These are phyloP conservation scores for Boletus mariae DNA, from an alignment of 1,284 basidiomycete genomes.

Conservation along the genomic window DNA sequence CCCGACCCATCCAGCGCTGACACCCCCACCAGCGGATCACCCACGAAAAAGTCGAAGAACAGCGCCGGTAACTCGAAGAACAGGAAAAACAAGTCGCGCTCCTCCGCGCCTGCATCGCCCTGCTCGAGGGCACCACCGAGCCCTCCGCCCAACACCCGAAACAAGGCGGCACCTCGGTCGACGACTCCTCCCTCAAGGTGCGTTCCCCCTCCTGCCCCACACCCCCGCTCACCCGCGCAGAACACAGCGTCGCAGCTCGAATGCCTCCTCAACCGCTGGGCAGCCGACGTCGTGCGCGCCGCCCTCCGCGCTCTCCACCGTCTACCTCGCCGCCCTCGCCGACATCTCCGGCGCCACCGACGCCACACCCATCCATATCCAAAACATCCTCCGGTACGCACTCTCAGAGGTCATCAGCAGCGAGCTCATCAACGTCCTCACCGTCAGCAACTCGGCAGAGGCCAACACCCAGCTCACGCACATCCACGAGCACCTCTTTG, in stretches of 20 bases:
- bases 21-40: constrained; percentile 33
- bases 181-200: constrained; percentile 82
- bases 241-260: constrained; percentile 75
- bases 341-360: constrained; percentile 54
- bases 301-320: constrained; percentile 47
- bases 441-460: constrained; percentile 73
- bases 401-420: constrained; percentile 74
- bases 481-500: constrained; percentile 81
- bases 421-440: constrained; percentile 75
- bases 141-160: constrained; percentile 30
- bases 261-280: constrained; percentile 78
- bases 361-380: constrained; percentile 63
- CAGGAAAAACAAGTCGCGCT: constrained; percentile 77
- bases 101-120: constrained; percentile 62
- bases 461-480: constrained; percentile 76
- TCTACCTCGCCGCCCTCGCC: constrained; percentile 56
- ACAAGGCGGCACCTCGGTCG: constrained; percentile 58
- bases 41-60: constrained; percentile 81
- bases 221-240: constrained; percentile 21
- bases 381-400: constrained; percentile 72
- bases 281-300: constrained; percentile 65
- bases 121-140: constrained; percentile 61
- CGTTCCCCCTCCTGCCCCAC: constrained; percentile 14
- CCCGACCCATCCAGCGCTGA: too few relatives aligned
- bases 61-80: constrained; percentile 71